A percentile compares a stretch with the other conserved stretches of the same genome.
Conservation (phyloP, 2,329 filamentous ascomycete species). For the Calonectria ilicicola region DNA sequence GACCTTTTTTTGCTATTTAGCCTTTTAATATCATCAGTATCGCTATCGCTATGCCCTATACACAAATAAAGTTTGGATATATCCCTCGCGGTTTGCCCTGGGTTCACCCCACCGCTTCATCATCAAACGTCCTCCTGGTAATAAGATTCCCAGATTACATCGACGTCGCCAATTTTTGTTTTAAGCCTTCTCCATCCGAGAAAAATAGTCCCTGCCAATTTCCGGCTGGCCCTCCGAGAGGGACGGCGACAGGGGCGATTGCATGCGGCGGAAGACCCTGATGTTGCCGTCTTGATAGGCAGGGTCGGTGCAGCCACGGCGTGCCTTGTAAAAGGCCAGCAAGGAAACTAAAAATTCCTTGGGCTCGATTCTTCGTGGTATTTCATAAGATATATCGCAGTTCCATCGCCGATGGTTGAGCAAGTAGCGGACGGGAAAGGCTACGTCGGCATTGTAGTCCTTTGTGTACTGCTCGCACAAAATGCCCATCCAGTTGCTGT, state of each 20-base stretch:
- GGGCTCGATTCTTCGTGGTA: background rate
- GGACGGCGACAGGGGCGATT: background rate
- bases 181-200: background rate
- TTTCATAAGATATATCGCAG: background rate
- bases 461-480: slow-evolving; percentile 24
- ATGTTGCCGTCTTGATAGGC: background rate
- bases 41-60: background rate
- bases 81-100: background rate
- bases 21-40: background rate
- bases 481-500: slow-evolving; percentile 31
- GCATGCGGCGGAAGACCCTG: background rate
- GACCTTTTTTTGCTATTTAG: background rate
- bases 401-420: slow-evolving; percentile 4
- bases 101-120: background rate
- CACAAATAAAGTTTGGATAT: slow-evolving; percentile 1
- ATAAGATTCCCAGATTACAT: background rate
- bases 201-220: background rate
- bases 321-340: background rate
- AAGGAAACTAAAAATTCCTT: background rate
- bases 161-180: background rate
- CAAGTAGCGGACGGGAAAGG: slow-evolving; percentile 38
- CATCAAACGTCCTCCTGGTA: background rate
- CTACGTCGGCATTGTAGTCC: slow-evolving; percentile 40
- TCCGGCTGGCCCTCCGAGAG: background rate
- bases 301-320: background rate